phyloP scores from a whole-genome alignment of 495 filamentous ascomycete genomes.

The Durotheca rogersii region DNA sequence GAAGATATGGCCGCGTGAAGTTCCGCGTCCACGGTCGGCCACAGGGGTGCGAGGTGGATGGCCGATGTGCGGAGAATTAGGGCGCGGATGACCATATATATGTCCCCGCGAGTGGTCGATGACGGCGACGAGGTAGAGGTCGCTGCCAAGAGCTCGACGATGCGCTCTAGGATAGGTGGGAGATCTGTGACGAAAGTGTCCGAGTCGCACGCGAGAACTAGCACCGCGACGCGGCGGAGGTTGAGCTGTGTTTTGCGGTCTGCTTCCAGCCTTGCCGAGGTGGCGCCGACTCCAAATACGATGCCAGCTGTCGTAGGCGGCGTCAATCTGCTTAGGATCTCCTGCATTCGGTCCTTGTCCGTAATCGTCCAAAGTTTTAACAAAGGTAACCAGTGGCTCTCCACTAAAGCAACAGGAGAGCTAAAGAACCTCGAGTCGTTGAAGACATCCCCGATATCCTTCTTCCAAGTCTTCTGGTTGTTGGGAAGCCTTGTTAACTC shows the following conservation, averaged over 20 bases:
- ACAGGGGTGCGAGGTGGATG: constrained; percentile 76
- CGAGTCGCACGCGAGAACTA: constrained; percentile 68
- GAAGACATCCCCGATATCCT: constrained; percentile 87
- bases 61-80: constrained; percentile 73
- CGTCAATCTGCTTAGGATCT: constrained; percentile 74
- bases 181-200: constrained; percentile 82
- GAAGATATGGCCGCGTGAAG: constrained; percentile 80
- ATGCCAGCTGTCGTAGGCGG: constrained; percentile 93
- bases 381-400: constrained; percentile 76
- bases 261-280: constrained; percentile 88
- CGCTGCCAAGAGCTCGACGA: constrained; percentile 84
- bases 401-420: constrained; percentile 62
- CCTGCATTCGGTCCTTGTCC: constrained; percentile 86
- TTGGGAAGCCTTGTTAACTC: constrained; percentile 74
- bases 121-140: constrained; percentile 89
- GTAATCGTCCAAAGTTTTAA: constrained; percentile 76
- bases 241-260: constrained; percentile 92
- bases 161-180: constrained; percentile 70
- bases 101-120: constrained; percentile 80
- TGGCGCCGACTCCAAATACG: constrained; percentile 95
- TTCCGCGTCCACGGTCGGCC: constrained; percentile 88
- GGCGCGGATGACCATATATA: constrained; percentile 85
- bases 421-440: constrained; percentile 84
- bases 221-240: constrained; percentile 74
- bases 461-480: constrained; percentile 88